Evolutionary conservation across 1,284 basidiomycete species (phyloP).

Genomic region (Xerocomus minutiporus): DNA sequence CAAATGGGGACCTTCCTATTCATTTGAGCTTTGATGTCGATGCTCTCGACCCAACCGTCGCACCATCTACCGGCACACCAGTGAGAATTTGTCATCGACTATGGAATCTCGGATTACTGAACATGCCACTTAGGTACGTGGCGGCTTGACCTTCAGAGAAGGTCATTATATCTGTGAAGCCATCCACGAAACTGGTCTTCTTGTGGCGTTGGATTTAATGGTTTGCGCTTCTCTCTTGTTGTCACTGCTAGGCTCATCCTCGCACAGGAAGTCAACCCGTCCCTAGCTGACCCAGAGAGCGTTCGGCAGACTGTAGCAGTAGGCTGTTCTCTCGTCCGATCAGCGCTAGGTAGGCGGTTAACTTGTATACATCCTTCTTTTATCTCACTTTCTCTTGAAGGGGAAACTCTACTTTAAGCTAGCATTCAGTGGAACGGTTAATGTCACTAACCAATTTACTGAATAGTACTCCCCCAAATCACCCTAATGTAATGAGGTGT

Average conservation of each 20-base stretch:
- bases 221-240: slow-evolving; percentile 38
- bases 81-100: slow-evolving; percentile 37
- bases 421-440: neutral
- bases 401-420: slow-evolving; percentile 28
- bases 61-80: slow-evolving; percentile 93
- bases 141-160: slow-evolving; percentile 95
- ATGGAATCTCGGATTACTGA: neutral
- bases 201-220: slow-evolving; percentile 92
- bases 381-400: slow-evolving; percentile 19
- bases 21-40: slow-evolving; percentile 98
- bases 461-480: neutral
- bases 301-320: slow-evolving; percentile 89
- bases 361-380: neutral
- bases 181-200: slow-evolving; percentile 87
- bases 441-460: too few relatives aligned
- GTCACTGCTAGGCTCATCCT: slow-evolving; percentile 2
- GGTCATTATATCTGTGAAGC: slow-evolving; percentile 97
- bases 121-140: slow-evolving; percentile 61
- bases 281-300: slow-evolving; percentile 67
- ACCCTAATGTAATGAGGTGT: slow-evolving; percentile 3
- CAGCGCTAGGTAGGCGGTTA: slow-evolving; percentile 73
- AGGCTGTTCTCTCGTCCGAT: slow-evolving; percentile 87
- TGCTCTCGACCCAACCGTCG: slow-evolving; percentile 88
- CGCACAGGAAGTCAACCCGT: slow-evolving; percentile 91
- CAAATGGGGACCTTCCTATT: slow-evolving; percentile 76